Conservation (phyloP, 371 early-diverging fungal genomes). For the Smittium culicis region DNA sequence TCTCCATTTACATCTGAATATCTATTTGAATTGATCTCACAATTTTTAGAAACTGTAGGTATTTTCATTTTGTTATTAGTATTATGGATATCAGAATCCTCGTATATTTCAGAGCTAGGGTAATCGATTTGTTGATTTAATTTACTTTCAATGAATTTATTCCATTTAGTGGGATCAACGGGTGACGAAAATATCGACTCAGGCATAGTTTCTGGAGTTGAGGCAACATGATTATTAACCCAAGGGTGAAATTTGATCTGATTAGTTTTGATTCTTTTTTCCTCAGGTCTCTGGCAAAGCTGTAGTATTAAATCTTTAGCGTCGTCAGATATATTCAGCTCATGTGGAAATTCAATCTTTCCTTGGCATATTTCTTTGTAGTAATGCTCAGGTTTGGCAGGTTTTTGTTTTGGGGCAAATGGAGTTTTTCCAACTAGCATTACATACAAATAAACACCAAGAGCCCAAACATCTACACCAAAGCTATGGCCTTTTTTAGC, state of each 20-base stretch:
- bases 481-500: conserved; percentile 78
- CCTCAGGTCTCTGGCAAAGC: conserved; percentile 37
- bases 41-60: too few relatives aligned
- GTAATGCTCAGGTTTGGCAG: conserved; percentile 14
- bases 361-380: conserved; percentile 55
- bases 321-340: conserved; percentile 45
- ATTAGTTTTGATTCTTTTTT: conserved; percentile 11
- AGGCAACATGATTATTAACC: conserved; percentile 1
- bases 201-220: conserved; percentile 8
- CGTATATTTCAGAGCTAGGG: too few relatives aligned
- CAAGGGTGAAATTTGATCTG: conserved; percentile 8
- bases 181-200: neutral
- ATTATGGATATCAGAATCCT: too few relatives aligned
- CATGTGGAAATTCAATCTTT: conserved; percentile 63
- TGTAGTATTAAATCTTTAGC: conserved; percentile 63
- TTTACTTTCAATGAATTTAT: neutral
- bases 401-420: conserved; percentile 45
- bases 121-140: neutral
- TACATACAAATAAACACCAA: conserved; percentile 92
- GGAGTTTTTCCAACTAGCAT: conserved; percentile 90
- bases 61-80: too few relatives aligned
- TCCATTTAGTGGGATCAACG: conserved; percentile 4
- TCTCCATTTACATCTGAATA: neutral
- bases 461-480: conserved; percentile 97
- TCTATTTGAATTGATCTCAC: neutral